phyloP scores from a whole-genome alignment of 2,329 filamentous ascomycete genomes.

The Xylaria polymorpha region DNA sequence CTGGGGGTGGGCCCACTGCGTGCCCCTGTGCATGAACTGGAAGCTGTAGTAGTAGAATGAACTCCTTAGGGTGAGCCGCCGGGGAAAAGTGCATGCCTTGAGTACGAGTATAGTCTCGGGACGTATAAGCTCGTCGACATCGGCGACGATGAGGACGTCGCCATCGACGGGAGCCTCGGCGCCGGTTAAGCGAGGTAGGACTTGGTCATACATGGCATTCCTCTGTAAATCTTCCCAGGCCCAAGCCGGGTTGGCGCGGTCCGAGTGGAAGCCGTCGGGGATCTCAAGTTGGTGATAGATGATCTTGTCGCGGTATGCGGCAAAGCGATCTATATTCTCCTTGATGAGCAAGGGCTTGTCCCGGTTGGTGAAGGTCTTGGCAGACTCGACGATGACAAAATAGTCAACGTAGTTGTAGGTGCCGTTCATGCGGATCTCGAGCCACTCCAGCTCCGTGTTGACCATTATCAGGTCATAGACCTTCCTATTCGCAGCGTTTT shows the following conservation, averaged over 20 bases:
- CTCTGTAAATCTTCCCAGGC: slow-evolving; percentile 62
- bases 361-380: slow-evolving; percentile 67
- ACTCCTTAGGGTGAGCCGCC: slow-evolving; percentile 62
- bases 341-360: slow-evolving; percentile 66
- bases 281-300: slow-evolving; percentile 67
- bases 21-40: slow-evolving; percentile 60
- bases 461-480: slow-evolving; percentile 72
- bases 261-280: slow-evolving; percentile 55
- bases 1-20: slow-evolving; percentile 68
- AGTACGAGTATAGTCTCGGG: slow-evolving; percentile 62
- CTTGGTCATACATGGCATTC: slow-evolving; percentile 67
- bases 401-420: slow-evolving; percentile 70
- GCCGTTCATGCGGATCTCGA: slow-evolving; percentile 71
- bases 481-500: slow-evolving; percentile 55
- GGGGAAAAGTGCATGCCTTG: slow-evolving; percentile 63
- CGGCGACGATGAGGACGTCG: slow-evolving; percentile 69
- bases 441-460: slow-evolving; percentile 72
- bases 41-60: slow-evolving; percentile 69
- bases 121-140: slow-evolving; percentile 70
- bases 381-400: slow-evolving; percentile 71
- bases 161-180: slow-evolving; percentile 56
- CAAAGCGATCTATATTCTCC: slow-evolving; percentile 64
- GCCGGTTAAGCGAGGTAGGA: slow-evolving; percentile 61
- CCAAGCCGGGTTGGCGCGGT: slow-evolving; percentile 55
- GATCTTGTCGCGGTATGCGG: slow-evolving; percentile 67